Conservation (phyloP, 495 filamentous ascomycete genomes). For the Penicillium turbatum region DNA sequence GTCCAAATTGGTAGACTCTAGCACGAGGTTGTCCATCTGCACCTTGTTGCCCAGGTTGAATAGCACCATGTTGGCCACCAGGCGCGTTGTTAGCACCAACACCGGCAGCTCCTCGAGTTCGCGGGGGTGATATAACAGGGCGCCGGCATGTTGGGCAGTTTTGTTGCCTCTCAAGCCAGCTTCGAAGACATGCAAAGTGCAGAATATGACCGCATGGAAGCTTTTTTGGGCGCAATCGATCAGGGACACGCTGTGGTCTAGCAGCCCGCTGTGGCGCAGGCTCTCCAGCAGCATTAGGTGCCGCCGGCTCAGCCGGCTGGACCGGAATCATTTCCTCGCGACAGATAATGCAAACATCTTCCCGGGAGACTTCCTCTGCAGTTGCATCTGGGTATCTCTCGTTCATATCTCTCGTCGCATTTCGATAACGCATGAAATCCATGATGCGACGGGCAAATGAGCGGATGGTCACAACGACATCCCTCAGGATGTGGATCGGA, state of each 20-base stretch:
- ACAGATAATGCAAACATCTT: conserved; percentile 96
- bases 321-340: conserved; percentile 90
- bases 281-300: conserved; percentile 30
- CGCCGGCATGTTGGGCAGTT: conserved; percentile 93
- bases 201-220: conserved; percentile 94
- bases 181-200: conserved; percentile 88
- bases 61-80: conserved; percentile 27
- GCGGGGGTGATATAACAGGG: conserved; percentile 53
- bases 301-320: conserved; percentile 39
- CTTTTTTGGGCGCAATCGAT: conserved; percentile 87
- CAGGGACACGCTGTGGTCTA: conserved; percentile 46
- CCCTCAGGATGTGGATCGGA: conserved; percentile 93
- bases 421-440: conserved; percentile 82
- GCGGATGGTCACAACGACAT: conserved; percentile 87
- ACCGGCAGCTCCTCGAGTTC: conserved; percentile 25
- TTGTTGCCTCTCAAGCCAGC: conserved; percentile 98
- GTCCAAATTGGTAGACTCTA: conserved; percentile 52
- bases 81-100: conserved; percentile 24
- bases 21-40: conserved; percentile 37
- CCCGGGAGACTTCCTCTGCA: conserved; percentile 73
- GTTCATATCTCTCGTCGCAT: conserved; percentile 89
- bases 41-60: conserved; percentile 28
- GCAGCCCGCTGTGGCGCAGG: conserved; percentile 20
- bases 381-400: conserved; percentile 88
- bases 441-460: conserved; percentile 84